A percentile compares a stretch with the other conserved stretches of the same genome.
phyloP scores from a whole-genome alignment of 179 eudicot genomes.

The Spergularia azorica region DNA sequence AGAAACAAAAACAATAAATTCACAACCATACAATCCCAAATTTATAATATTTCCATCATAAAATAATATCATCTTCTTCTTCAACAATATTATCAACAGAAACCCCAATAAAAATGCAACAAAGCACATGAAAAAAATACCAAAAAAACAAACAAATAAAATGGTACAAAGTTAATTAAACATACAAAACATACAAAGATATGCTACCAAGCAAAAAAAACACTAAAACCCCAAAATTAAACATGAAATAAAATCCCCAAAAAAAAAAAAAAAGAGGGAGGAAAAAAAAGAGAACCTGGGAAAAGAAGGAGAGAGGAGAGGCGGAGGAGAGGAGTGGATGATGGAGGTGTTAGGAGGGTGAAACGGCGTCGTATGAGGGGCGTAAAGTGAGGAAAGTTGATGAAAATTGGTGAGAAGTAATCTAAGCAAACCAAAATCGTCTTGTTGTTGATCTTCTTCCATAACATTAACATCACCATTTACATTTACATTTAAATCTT shows the following conservation, averaged over 20 bases:
- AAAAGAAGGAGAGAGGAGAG: conserved; percentile 15
- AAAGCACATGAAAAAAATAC: neutral
- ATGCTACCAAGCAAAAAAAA: neutral
- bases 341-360: conserved; percentile 1
- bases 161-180: neutral
- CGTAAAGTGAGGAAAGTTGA: conserved; percentile 38
- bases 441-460: conserved; percentile 36
- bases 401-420: conserved; percentile 66
- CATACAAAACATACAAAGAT: neutral
- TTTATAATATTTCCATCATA: neutral
- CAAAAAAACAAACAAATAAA: neutral
- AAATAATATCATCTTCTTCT: neutral
- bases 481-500: too few species aligned
- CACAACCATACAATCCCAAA: neutral
- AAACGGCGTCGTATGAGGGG: conserved; percentile 31
- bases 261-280: neutral
- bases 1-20: too few species aligned
- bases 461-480: conserved; percentile 17
- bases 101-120: neutral
- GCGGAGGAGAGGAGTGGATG: neutral
- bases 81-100: neutral
- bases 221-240: neutral
- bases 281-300: conserved; percentile 5
- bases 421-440: conserved; percentile 56
- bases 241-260: neutral